Evolutionary conservation across 441 rosid genomes (phyloP).

Genomic region (Corymbia calophylla): DNA sequence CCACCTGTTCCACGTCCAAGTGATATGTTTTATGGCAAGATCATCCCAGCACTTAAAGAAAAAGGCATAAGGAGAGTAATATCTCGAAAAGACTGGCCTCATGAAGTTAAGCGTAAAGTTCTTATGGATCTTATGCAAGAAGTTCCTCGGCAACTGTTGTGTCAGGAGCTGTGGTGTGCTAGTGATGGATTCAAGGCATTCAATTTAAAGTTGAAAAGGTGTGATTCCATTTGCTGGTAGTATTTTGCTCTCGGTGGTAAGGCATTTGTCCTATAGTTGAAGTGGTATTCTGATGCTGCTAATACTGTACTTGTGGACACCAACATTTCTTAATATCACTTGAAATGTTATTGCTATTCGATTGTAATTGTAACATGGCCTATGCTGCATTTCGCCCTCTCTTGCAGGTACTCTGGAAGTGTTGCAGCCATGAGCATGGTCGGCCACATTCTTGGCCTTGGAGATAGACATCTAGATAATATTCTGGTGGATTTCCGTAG

Average conservation of each 20-base stretch:
- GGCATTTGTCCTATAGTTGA: background rate
- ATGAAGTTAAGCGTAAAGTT: constrained; percentile 97
- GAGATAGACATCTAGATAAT: constrained; percentile 98
- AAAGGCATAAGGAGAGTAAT: constrained; percentile 95
- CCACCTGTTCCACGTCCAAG: constrained; percentile 94
- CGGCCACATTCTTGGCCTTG: constrained; percentile 94
- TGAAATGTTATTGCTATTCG: background rate
- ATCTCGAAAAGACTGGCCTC: constrained; percentile 99
- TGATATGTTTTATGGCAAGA: constrained; percentile 99
- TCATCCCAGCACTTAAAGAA: constrained; percentile 98
- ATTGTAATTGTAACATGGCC: background rate
- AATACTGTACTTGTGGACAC: background rate
- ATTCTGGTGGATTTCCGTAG: constrained; percentile 91
- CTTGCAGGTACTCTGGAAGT: constrained; percentile 88
- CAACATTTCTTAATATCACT: background rate
- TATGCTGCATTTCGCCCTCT: background rate
- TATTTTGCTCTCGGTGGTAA: background rate
- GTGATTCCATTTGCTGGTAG: constrained; percentile 1
- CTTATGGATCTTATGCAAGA: constrained; percentile 95
- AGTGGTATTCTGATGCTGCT: background rate
- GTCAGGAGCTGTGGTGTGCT: constrained; percentile 98
- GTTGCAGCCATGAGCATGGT: constrained; percentile 99
- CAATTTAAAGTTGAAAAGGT: constrained; percentile 88
- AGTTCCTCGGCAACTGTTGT: constrained; percentile 87
- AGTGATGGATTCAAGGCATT: constrained; percentile 98